Base-by-base conservation (phyloP, 805 yeast genomes). In the Ogataea ganodermae region DNA sequence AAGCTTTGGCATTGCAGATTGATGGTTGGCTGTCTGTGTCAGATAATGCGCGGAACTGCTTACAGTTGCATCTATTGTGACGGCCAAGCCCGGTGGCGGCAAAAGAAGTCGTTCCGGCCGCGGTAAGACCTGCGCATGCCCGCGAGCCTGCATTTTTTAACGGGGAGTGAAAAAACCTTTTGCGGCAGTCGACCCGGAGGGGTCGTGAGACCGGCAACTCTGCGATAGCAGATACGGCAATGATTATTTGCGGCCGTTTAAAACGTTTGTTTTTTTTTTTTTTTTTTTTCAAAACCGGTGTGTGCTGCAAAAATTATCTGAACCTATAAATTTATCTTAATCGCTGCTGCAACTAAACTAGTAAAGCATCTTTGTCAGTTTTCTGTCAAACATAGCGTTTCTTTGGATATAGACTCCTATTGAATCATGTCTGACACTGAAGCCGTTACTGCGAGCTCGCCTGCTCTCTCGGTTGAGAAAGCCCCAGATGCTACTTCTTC, bases 401-500 rank as follows among this genome's bases (percentile, higher is more conserved):
- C n/a, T n/a, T n/a, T n/a, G n/a, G n/a, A n/a, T n/a, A n/a, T n/a
- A n/a, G n/a, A n/a, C n/a, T n/a, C n/a, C n/a, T n/a, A n/a, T n/a
- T n/a, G n/a, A n/a, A n/a, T 3, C 4, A 38, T 38, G 42, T 38
- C 42, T 26, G 42, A 38, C 24, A 18, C 32, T 38, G 42, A 38
- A 17, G 22, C 17, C 5, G 41, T 17, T n/a, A 24, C n/a, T 7
- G 42, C n/a, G 3, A 26, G 38, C 14, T 38, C 48, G 24, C 27
- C 43, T 14, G 39, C 37, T 21, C 40, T 22, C 13, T 40, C 46
- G 14, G 31, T 37, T 2, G 52, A 46, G 41, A 48, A 49, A 36
- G 50, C 35, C 4, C 35, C 39, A 6, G 44, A 21, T 26, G 51
- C 46, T 17, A 36, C 55, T 12, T n/a, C n/a, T n/a, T n/a, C n/a